Evolutionary conservation across 805 yeast genomes (phyloP), one percentile per base, ranked within the genome.

Genomic region (Saturnispora quitensis): DNA sequence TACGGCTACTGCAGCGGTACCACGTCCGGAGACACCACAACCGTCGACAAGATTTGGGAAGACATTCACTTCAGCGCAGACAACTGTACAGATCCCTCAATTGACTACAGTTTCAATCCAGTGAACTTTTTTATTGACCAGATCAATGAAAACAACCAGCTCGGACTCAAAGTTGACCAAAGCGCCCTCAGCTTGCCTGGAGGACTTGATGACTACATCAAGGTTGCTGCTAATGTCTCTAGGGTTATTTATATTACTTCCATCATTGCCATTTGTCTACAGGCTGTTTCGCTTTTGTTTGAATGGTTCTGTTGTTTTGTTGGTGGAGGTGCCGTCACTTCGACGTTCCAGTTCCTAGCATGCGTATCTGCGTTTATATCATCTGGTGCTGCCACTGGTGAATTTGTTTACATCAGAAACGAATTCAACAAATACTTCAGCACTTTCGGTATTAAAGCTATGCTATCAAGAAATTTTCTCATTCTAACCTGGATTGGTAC

Each of bases 1-100:
- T 82, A 84, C 78, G 84, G 84, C 24, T 82, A 79, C 66, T 83
- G 89, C 64, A 59, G 69, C 50, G 84, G 81, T 22, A 45, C 50
- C 4, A 40, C 52, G 17, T 52, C 49, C 40, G n/a, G 58, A 12
- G 34, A 31, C 13, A 46, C 53, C 15, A 53, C 62, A 31, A 17
- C 27, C 15, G 34, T 35, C 6, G 55, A 56, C 22, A 25, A 48
- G 9, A 33, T 45, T 4, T 49, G 56, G 53, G 53, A 57, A 45
- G 47, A 53, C 25, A 42, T 42, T 7, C 51, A 70, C 47, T 71
- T 72, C 56, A 68, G 73, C 3, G 70, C 69, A 62, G 24, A 52
- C 2, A 42, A 53, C 15, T 86, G 95, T 65, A 68, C 77, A 15
- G 60, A 70, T 9, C 79, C 90, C 20, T 65, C 70, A 52, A 70